Conservation (phyloP, 352 stramenopile genomes). For the Phytophthora nicotianae region DNA sequence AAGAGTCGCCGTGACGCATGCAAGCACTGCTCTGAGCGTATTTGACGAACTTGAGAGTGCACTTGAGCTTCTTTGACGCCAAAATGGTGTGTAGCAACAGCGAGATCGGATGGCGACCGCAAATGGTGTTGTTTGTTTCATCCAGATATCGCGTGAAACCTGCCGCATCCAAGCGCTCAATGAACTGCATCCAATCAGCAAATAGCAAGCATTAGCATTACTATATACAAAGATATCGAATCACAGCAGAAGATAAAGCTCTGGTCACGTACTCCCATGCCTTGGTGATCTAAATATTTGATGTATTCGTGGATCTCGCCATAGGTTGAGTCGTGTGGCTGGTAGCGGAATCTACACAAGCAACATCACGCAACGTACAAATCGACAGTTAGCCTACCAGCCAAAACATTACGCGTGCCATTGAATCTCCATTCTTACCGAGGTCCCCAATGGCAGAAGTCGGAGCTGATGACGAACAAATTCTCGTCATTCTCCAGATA, state of each 20-base stretch:
- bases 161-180: slow-evolving; percentile 89
- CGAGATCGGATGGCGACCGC: slow-evolving; percentile 95
- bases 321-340: slow-evolving; percentile 81
- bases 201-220: slow-evolving; percentile 1
- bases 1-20: slow-evolving; percentile 87
- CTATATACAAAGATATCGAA: neutral
- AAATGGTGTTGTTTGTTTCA: slow-evolving; percentile 97
- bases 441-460: slow-evolving; percentile 98
- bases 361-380: neutral
- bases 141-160: slow-evolving; percentile 96
- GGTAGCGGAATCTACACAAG: slow-evolving; percentile 87
- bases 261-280: slow-evolving; percentile 59
- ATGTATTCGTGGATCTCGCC: slow-evolving; percentile 96
- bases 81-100: slow-evolving; percentile 70
- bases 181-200: slow-evolving; percentile 57
- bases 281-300: slow-evolving; percentile 93
- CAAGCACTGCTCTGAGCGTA: slow-evolving; percentile 93
- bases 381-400: slow-evolving; percentile 2
- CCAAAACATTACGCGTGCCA: neutral
- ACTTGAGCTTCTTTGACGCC: slow-evolving; percentile 62
- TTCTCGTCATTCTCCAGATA: slow-evolving; percentile 93
- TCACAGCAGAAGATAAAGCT: neutral
- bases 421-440: slow-evolving; percentile 38
- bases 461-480: slow-evolving; percentile 96
- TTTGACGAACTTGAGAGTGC: slow-evolving; percentile 91